Base-by-base conservation (phyloP, 345 rosid genomes). In the Lagerstroemia speciosa region DNA sequence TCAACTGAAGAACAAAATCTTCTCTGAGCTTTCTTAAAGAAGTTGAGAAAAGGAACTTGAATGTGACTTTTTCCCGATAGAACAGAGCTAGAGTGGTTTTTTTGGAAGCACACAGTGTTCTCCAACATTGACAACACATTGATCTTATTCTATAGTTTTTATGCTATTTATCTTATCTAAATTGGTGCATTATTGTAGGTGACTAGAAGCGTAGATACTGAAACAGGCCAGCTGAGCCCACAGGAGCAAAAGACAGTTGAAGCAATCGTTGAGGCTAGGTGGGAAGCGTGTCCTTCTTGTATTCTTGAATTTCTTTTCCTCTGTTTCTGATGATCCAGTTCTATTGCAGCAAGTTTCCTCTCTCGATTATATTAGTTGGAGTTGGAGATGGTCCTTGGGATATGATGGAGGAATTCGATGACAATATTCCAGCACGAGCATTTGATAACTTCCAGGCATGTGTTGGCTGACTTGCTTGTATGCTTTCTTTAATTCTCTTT, bases 371-470 rank as follows among this genome's bases (percentile, higher is more conserved):
- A 62, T 79, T 92, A 68, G 98, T 95, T 0, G 99, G 99, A 63
- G 98, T 95, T 1, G 99, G 99, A 32, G 99, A 95, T 78, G 99
- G 99, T 16, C 99, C 99, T 29, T 95, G 99, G 99, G 98, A 95
- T 72, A 89, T 85, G 84, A 95, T 95, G 99, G 80, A 82, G 72
- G 96, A 95, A 77, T 95, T 95, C 45, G 98, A 92, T 65, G 99
- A 95, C 72, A 95, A 95, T 75, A 95, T 95, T 48, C 98, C 99
- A 70, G 72, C 96, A 66, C 81, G 99, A 78, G 98, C 83, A 22
- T 95, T 95, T 31, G 99, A 95, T 67, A 92, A 95, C 81, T 95
- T 95, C 83, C 99, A 95, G 89, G 99, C 71, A 71, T 24, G 68
- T 69, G 43, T 32, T 26, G 10, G 32, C 22, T n/a, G 26, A 36